These are phyloP conservation scores for Dendrobium catenatum DNA, from an alignment of 106 monocot genomes.

Conservation along the genomic window DNA sequence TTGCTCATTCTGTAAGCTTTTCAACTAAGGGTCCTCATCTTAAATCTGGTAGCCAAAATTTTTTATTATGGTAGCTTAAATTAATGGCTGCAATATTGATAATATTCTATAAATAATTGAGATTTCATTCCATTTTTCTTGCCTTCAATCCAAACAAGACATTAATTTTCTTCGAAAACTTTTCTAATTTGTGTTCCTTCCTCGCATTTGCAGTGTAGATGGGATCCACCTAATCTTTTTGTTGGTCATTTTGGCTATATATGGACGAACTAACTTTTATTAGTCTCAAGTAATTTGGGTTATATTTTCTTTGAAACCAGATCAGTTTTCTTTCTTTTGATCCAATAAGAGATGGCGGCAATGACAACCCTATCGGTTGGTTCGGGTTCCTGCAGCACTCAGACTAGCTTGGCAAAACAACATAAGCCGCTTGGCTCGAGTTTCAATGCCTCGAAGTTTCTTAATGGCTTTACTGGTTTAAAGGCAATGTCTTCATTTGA, in stretches of 20 bases:
- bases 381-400: constrained; percentile 5
- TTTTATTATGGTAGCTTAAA: too few relatives aligned
- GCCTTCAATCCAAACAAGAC: too few relatives aligned
- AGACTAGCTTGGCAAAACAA: constrained; percentile 7
- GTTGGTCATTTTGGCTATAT: neutral
- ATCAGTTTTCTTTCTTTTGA: neutral
- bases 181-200: neutral
- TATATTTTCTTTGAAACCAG: neutral
- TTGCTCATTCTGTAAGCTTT: too few relatives aligned
- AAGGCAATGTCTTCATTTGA: constrained; percentile 12
- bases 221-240: neutral
- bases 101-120: neutral
- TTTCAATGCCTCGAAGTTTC: constrained; percentile 3
- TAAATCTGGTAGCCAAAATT: too few relatives aligned
- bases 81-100: neutral
- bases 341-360: constrained; percentile 10
- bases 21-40: too few relatives aligned
- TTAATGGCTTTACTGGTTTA: constrained; percentile 16
- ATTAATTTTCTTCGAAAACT: neutral
- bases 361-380: neutral
- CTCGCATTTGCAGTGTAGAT: neutral
- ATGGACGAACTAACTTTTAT: neutral
- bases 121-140: neutral
- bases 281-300: neutral
- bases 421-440: neutral